These are phyloP conservation scores for Leersia perrieri DNA, from an alignment of 176 grass and related monocot genomes.

Conservation along the genomic window DNA sequence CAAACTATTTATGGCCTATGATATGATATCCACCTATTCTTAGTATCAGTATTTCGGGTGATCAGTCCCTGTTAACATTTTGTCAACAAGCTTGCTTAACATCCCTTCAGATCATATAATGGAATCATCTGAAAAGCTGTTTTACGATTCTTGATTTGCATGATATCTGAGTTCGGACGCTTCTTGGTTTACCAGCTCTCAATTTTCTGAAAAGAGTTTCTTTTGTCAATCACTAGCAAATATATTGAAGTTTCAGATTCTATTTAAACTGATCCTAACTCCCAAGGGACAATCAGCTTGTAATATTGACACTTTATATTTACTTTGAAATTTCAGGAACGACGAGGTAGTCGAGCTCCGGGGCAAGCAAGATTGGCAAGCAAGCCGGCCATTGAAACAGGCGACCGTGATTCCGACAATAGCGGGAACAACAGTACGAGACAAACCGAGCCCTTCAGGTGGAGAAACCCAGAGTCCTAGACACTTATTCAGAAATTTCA, in stretches of 20 bases:
- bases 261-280: background rate
- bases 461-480: conserved; percentile 53
- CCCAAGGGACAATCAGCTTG: background rate
- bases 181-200: background rate
- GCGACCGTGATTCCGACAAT: conserved; percentile 6
- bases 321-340: conserved; percentile 46
- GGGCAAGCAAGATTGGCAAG: conserved; percentile 47
- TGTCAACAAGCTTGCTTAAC: background rate
- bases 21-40: background rate
- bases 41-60: background rate
- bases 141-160: background rate
- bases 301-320: background rate
- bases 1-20: background rate
- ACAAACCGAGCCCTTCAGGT: conserved; percentile 45
- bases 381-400: conserved; percentile 23
- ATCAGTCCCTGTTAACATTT: background rate
- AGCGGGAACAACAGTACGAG: conserved; percentile 23
- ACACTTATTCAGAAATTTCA: background rate
- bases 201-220: background rate
- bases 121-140: background rate
- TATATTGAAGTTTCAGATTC: background rate
- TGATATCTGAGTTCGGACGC: background rate
- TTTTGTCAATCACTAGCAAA: background rate
- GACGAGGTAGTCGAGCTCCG: conserved; percentile 50
- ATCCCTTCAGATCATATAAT: background rate